Evolutionary conservation across 1,284 basidiomycete species (phyloP).

Genomic region (Microbotryomycetes sp.): DNA sequence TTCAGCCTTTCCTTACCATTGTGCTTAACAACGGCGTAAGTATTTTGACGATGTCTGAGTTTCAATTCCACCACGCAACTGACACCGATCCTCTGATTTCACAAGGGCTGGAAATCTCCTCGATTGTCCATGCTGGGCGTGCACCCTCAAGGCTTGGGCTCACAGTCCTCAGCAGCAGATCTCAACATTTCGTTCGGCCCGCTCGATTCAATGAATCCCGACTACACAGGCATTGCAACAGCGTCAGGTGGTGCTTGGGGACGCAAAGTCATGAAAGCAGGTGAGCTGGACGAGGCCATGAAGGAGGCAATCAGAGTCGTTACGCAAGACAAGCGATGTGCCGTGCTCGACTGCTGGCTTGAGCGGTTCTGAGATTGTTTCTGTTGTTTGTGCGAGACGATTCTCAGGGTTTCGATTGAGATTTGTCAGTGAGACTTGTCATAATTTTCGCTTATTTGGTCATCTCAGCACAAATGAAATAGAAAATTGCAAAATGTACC

Average conservation of each 20-base stretch:
- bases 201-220: slow-evolving; percentile 47
- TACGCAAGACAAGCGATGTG: slow-evolving; percentile 55
- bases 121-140: slow-evolving; percentile 58
- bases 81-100: neutral
- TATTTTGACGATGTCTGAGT: neutral
- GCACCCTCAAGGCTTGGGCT: slow-evolving; percentile 56
- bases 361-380: slow-evolving; percentile 21
- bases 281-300: slow-evolving; percentile 47
- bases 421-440: no score
- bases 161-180: slow-evolving; percentile 47
- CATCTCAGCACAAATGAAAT: no score
- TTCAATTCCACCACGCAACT: neutral
- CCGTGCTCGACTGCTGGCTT: slow-evolving; percentile 51
- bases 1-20: slow-evolving; percentile 61
- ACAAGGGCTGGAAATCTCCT: slow-evolving; percentile 49
- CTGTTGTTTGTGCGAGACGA: neutral
- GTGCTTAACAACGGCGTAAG: slow-evolving; percentile 59
- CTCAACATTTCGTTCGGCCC: slow-evolving; percentile 62
- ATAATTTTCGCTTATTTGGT: no score
- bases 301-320: slow-evolving; percentile 54
- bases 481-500: no score
- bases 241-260: slow-evolving; percentile 61
- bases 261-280: slow-evolving; percentile 44
- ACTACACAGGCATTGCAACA: slow-evolving; percentile 53
- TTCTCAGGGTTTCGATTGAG: no score